Percentiles rank a stretch among this genome's conserved stretches.
Conservation (phyloP, 495 filamentous ascomycete genomes). For the Tuber umbilicatum region DNA sequence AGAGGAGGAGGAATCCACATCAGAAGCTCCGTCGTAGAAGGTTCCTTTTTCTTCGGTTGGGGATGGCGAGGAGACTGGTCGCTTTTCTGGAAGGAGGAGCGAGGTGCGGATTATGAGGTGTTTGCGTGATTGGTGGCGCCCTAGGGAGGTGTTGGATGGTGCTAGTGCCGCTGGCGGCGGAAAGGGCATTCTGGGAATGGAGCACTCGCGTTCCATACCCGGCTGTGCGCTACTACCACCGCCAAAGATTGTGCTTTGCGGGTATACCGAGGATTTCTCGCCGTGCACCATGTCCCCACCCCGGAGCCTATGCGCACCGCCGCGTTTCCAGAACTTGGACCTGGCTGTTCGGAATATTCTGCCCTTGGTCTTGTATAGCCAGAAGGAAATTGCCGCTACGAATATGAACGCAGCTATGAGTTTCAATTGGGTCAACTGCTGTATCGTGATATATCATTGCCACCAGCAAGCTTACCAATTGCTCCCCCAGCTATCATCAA, state of each 20-base stretch:
- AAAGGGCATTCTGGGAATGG: conserved; percentile 18
- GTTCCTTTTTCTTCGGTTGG: background rate
- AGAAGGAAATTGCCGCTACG: conserved; percentile 19
- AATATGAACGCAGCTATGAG: conserved; percentile 17
- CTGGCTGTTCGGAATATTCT: conserved; percentile 12
- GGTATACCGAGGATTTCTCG: conserved; percentile 5
- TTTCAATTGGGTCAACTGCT: background rate
- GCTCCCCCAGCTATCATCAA: conserved; percentile 24
- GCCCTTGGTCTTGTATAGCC: conserved; percentile 16
- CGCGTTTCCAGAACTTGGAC: background rate
- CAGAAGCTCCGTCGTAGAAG: background rate
- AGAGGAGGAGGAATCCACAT: background rate
- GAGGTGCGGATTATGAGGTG: conserved; percentile 18
- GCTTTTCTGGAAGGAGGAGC: conserved; percentile 9
- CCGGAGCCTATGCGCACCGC: background rate
- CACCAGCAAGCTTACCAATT: conserved; percentile 12
- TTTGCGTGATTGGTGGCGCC: background rate
- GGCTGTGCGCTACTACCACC: background rate
- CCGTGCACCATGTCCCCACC: background rate
- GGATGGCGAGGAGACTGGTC: background rate
- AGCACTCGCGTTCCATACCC: background rate
- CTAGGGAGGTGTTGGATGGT: background rate
- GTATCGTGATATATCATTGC: background rate
- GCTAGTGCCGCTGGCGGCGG: conserved; percentile 29
- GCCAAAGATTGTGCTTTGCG: conserved; percentile 20